These are phyloP conservation scores for Leccinum obscurum DNA, from an alignment of 768 basidiomycete species.

Conservation along the genomic window DNA sequence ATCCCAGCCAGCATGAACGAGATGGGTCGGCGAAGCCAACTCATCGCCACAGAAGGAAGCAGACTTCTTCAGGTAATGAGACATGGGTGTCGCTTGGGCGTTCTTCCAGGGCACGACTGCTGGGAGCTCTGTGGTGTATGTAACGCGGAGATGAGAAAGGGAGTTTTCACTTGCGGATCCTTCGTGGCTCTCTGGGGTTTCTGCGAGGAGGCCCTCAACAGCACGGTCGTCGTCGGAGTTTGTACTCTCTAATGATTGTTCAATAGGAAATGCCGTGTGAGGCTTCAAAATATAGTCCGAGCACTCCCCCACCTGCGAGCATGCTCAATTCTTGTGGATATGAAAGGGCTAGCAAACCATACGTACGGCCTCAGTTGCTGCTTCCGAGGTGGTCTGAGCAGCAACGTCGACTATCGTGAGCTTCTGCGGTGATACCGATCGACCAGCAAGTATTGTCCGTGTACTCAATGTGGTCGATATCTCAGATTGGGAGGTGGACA, in stretches of 20 bases:
- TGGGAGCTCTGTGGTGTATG: conserved; percentile 36
- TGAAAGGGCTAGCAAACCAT: conserved; percentile 29
- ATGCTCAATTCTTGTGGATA: conserved; percentile 28
- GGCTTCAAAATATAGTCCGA: conserved; percentile 26
- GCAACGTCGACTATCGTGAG: conserved; percentile 21
- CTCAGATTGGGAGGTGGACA: conserved; percentile 27
- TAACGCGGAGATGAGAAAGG: conserved; percentile 38
- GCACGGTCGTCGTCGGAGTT: conserved; percentile 39
- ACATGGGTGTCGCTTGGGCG: conserved; percentile 34
- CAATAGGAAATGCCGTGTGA: conserved; percentile 28
- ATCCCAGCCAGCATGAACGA: conserved; percentile 60
- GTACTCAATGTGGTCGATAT: conserved; percentile 29
- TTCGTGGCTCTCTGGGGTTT: conserved; percentile 33
- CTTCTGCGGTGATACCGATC: conserved; percentile 37
- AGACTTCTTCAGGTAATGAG: conserved; percentile 40
- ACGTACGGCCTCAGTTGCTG: conserved; percentile 33
- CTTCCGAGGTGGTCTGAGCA: conserved; percentile 26
- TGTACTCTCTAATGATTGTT: conserved; percentile 34
- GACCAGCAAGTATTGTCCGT: conserved; percentile 32
- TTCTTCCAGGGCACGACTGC: conserved; percentile 37
- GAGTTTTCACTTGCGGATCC: conserved; percentile 32
- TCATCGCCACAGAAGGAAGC: conserved; percentile 40
- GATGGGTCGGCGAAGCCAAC: conserved; percentile 46
- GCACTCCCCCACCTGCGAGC: conserved; percentile 32
- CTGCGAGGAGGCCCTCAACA: conserved; percentile 34